Evolutionary conservation across 306 rosid species (phyloP).

Genomic region (Mimosa pudica): DNA sequence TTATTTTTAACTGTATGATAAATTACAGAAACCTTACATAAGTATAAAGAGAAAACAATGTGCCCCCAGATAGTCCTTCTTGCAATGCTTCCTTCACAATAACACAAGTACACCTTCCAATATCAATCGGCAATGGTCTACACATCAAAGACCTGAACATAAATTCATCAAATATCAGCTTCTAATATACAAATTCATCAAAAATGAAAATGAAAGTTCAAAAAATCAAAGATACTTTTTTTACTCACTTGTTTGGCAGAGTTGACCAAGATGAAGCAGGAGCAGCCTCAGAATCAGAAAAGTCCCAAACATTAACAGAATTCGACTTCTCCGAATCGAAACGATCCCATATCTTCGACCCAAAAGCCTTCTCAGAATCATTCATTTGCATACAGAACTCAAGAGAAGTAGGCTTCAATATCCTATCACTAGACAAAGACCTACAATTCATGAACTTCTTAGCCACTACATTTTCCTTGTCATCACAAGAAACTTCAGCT

Average conservation of each 20-base stretch:
- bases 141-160: conserved; percentile 1
- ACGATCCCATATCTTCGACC: conserved; percentile 14
- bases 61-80: conserved; percentile 11
- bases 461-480: conserved; percentile 2
- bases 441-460: not conserved
- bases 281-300: conserved; percentile 7
- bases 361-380: conserved; percentile 12
- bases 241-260: not conserved
- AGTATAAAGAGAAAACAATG: conserved; percentile 4
- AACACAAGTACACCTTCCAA: conserved; percentile 5
- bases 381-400: not conserved
- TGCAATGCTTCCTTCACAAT: conserved; percentile 15
- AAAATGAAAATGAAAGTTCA: not conserved
- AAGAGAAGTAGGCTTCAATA: conserved; percentile 5
- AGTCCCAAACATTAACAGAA: not conserved
- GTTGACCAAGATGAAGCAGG: conserved; percentile 15
- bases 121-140: not conserved
- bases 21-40: not conserved
- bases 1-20: not conserved
- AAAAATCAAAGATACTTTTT: not conserved
- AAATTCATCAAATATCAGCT: not conserved
- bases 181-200: not conserved
- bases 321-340: conserved; percentile 7
- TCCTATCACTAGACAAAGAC: not conserved
- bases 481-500: not conserved